A percentile compares a stretch with the other conserved stretches of the same genome.
Evolutionary conservation across 306 rosid genomes (phyloP).

Genomic region (Glycine tomentella): DNA sequence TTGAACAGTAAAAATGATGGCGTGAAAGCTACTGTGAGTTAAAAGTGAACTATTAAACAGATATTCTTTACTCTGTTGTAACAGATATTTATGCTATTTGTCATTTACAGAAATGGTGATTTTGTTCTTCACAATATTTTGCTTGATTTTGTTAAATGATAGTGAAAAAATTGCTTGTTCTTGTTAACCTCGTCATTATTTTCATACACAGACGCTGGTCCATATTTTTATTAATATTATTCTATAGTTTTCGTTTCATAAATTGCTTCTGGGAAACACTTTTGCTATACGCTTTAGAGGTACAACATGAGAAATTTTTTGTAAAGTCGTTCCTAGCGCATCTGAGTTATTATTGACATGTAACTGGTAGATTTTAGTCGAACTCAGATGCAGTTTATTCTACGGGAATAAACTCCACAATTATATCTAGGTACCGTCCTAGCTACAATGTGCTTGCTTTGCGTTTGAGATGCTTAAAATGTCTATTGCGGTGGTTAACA

Average conservation of each 20-base stretch:
- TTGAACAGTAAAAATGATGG: conserved; percentile 39
- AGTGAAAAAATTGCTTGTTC: background rate
- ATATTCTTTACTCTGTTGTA: conserved; percentile 36
- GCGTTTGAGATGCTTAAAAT: no score
- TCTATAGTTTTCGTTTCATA: background rate
- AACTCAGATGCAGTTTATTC: no score
- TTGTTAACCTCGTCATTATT: conserved; percentile 7
- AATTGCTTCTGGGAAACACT: background rate
- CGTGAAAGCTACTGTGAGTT: background rate
- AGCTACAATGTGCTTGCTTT: no score
- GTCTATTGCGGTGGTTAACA: no score
- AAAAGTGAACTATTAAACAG: conserved; percentile 20
- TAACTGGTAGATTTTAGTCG: background rate
- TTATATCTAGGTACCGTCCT: no score
- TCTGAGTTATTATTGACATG: background rate
- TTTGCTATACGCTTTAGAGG: background rate
- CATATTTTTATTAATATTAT: background rate
- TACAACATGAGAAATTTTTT: background rate
- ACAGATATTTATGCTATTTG: conserved; percentile 35
- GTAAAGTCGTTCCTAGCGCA: background rate
- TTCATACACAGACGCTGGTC: background rate
- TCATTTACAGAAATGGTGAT: conserved; percentile 14
- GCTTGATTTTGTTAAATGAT: background rate
- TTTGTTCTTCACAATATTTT: conserved; percentile 19
- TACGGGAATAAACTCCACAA: no score